Evolutionary conservation across 2,329 filamentous ascomycete genomes (phyloP).

Genomic region (Sclerotiophoma versabilis): DNA sequence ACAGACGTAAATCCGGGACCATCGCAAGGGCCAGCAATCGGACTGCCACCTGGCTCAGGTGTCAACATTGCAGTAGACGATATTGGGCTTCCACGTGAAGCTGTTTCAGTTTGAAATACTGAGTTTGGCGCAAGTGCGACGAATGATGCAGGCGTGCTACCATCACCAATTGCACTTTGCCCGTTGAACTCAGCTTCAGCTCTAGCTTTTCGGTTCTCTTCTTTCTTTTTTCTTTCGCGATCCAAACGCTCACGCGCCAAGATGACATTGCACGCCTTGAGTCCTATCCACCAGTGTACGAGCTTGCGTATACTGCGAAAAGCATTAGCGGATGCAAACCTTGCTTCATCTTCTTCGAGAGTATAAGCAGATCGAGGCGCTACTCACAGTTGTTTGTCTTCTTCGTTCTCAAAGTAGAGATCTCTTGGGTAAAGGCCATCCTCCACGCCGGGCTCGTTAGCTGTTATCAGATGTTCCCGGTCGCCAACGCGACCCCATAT

Average conservation of each 20-base stretch:
- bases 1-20: slow-evolving; percentile 22
- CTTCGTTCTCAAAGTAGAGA: slow-evolving; percentile 42
- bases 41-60: slow-evolving; percentile 41
- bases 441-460: slow-evolving; percentile 43
- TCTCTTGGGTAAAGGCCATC: slow-evolving; percentile 42
- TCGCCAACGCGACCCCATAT: slow-evolving; percentile 43
- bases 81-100: slow-evolving; percentile 34
- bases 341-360: background rate
- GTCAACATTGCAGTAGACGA: slow-evolving; percentile 39
- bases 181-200: slow-evolving; percentile 34
- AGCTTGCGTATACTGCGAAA: slow-evolving; percentile 41
- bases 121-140: slow-evolving; percentile 41
- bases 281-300: slow-evolving; percentile 48
- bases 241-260: slow-evolving; percentile 45
- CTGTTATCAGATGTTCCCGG: slow-evolving; percentile 43
- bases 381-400: slow-evolving; percentile 42
- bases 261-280: slow-evolving; percentile 48
- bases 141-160: slow-evolving; percentile 35
- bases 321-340: slow-evolving; percentile 18
- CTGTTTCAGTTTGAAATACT: slow-evolving; percentile 36
- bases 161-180: slow-evolving; percentile 23
- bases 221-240: slow-evolving; percentile 45
- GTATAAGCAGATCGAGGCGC: background rate
- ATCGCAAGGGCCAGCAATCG: slow-evolving; percentile 29
- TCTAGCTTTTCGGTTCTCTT: slow-evolving; percentile 40